These are phyloP conservation scores for Rhizopus delemar DNA, from an alignment of 371 early-diverging fungal genomes.

Conservation along the genomic window DNA sequence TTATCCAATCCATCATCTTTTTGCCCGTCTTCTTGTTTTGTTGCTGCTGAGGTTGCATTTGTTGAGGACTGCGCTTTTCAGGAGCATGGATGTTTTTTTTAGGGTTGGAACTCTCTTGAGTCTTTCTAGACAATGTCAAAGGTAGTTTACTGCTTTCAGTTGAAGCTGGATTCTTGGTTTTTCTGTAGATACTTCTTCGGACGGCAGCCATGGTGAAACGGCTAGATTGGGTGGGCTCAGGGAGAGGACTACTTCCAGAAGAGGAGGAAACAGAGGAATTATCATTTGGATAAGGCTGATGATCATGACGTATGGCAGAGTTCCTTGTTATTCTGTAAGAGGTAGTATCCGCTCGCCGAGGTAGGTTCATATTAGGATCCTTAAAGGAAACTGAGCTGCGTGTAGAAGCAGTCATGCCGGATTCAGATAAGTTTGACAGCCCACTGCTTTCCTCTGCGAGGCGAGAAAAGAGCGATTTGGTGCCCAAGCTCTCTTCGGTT, in stretches of 20 bases:
- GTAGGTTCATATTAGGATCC: not conserved
- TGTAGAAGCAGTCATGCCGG: not conserved
- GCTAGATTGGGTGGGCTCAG: conserved; percentile 6
- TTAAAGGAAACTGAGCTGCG: not conserved
- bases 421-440: not conserved
- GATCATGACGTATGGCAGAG: not conserved
- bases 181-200: conserved; percentile 24
- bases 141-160: conserved; percentile 4
- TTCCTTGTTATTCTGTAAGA: not conserved
- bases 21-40: conserved; percentile 51
- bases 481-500: not conserved
- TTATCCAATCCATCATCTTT: conserved; percentile 72
- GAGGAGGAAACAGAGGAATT: conserved; percentile 2
- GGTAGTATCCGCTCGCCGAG: not conserved
- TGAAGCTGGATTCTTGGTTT: conserved; percentile 15
- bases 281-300: not conserved
- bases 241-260: not conserved
- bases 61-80: too few relatives aligned
- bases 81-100: too few relatives aligned
- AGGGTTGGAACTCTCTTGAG: too few relatives aligned
- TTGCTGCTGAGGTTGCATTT: conserved; percentile 3
- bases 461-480: not conserved
- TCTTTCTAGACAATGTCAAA: not conserved
- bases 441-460: not conserved
- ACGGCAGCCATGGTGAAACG: conserved; percentile 12